phyloP scores from a whole-genome alignment of 495 filamentous ascomycete species.

The Neurospora pannonica region DNA sequence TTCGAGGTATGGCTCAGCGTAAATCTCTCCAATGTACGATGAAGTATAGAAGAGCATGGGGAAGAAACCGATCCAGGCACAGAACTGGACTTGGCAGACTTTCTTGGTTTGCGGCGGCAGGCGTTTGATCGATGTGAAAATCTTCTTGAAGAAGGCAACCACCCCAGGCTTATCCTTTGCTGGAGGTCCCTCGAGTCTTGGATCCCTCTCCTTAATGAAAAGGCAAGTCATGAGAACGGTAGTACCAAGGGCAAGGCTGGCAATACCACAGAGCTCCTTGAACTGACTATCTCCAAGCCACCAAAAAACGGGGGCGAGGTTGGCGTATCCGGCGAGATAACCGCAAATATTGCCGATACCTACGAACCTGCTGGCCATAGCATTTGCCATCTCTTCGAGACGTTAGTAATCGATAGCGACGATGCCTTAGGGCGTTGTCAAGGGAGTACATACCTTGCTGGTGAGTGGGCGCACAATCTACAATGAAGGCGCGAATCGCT shows the following conservation, averaged over 20 bases:
- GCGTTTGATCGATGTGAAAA: slow-evolving; percentile 63
- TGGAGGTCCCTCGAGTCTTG: slow-evolving; percentile 56
- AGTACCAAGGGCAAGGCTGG: slow-evolving; percentile 54
- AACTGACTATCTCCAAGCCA: slow-evolving; percentile 81
- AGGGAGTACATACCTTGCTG: slow-evolving; percentile 53
- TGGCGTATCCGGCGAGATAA: slow-evolving; percentile 70
- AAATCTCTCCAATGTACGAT: slow-evolving; percentile 83
- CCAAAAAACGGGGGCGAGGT: slow-evolving; percentile 60
- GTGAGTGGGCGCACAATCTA: slow-evolving; percentile 80
- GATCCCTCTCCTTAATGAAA: slow-evolving; percentile 68
- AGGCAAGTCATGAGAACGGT: slow-evolving; percentile 59
- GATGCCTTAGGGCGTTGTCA: not conserved
- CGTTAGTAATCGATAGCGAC: slow-evolving; percentile 4
- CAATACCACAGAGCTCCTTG: slow-evolving; percentile 77
- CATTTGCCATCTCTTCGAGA: slow-evolving; percentile 60
- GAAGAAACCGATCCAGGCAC: slow-evolving; percentile 91
- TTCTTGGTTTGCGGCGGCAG: slow-evolving; percentile 71
- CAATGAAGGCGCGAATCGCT: slow-evolving; percentile 78
- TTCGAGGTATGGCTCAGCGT: slow-evolving; percentile 69
- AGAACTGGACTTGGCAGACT: slow-evolving; percentile 81
- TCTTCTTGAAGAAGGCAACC: slow-evolving; percentile 64
- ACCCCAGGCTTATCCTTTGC: slow-evolving; percentile 51
- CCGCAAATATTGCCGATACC: slow-evolving; percentile 82
- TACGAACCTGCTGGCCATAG: slow-evolving; percentile 72
- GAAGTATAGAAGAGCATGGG: slow-evolving; percentile 91